Evolutionary conservation across 1,284 basidiomycete species (phyloP).

Genomic region (Singerocomus inundabilis): DNA sequence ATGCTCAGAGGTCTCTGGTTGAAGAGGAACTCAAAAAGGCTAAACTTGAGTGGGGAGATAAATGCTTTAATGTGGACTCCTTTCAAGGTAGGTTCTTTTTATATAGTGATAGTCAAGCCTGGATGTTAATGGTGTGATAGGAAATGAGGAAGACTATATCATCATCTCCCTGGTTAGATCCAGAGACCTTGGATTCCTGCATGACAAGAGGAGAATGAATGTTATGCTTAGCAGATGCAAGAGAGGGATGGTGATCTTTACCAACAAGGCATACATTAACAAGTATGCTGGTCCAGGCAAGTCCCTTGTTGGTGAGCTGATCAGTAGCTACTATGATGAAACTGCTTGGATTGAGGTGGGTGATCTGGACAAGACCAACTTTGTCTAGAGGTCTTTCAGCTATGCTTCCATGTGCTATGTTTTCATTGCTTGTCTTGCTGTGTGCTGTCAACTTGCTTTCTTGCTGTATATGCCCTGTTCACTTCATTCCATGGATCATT

Average conservation of each 20-base stretch:
- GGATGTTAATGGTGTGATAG: conserved; percentile 30
- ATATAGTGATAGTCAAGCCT: conserved; percentile 4
- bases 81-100: conserved; percentile 51
- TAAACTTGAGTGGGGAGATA: conserved; percentile 54
- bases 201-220: conserved; percentile 58
- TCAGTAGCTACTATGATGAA: conserved; percentile 24
- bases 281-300: conserved; percentile 43
- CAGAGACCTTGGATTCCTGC: conserved; percentile 56
- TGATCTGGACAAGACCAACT: conserved; percentile 16
- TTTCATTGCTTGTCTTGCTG: not conserved
- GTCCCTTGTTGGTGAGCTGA: conserved; percentile 30
- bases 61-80: conserved; percentile 65
- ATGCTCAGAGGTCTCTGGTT: conserved; percentile 55
- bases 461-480: conserved; percentile 14
- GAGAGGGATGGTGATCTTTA: conserved; percentile 64
- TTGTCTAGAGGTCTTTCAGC: conserved; percentile 13
- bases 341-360: conserved; percentile 28
- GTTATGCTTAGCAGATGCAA: conserved; percentile 72
- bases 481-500: not conserved
- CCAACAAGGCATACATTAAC: conserved; percentile 53
- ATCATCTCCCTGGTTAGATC: conserved; percentile 65
- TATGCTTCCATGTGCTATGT: conserved; percentile 5
- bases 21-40: conserved; percentile 46
- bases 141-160: conserved; percentile 62
- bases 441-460: conserved; percentile 15